Percentiles rank a stretch among this genome's conserved stretches.
phyloP scores from a whole-genome alignment of 2,329 filamentous ascomycete species.

The Ceratocystis harringtonii region DNA sequence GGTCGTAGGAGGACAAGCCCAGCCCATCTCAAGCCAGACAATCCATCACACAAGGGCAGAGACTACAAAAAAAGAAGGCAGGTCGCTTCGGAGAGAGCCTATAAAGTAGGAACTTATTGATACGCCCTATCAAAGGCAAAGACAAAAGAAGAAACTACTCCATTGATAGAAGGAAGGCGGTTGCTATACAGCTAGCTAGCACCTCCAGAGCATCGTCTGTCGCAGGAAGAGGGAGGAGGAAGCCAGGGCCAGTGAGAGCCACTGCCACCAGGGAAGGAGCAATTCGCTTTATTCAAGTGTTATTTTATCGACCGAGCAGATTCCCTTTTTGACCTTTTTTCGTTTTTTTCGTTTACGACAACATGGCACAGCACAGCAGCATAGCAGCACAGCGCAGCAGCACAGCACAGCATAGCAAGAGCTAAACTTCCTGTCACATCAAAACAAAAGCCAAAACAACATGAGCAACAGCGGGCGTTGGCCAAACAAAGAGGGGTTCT shows the following conservation, averaged over 20 bases:
- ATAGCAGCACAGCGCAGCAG: no score
- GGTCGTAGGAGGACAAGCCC: background rate
- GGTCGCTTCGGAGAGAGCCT: background rate
- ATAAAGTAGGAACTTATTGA: background rate
- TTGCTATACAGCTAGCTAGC: background rate
- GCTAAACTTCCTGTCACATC: background rate
- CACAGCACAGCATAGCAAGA: background rate
- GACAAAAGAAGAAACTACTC: background rate
- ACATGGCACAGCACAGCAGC: background rate
- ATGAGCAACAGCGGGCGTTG: background rate
- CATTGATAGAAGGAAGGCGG: background rate
- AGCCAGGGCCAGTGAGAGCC: slow-evolving; percentile 2
- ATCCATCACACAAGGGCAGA: background rate
- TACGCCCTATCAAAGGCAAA: background rate
- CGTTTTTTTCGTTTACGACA: background rate
- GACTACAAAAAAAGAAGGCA: background rate
- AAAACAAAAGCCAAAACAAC: background rate
- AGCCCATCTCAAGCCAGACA: no score
- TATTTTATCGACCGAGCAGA: background rate
- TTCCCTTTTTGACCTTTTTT: background rate
- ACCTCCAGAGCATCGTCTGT: background rate
- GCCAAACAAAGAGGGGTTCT: background rate
- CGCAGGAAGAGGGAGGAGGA: slow-evolving; percentile 5
- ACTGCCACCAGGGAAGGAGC: slow-evolving; percentile 4
- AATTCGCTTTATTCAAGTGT: background rate